phyloP scores from a whole-genome alignment of 2,329 filamentous ascomycete genomes.

The Fusarium staphyleae region DNA sequence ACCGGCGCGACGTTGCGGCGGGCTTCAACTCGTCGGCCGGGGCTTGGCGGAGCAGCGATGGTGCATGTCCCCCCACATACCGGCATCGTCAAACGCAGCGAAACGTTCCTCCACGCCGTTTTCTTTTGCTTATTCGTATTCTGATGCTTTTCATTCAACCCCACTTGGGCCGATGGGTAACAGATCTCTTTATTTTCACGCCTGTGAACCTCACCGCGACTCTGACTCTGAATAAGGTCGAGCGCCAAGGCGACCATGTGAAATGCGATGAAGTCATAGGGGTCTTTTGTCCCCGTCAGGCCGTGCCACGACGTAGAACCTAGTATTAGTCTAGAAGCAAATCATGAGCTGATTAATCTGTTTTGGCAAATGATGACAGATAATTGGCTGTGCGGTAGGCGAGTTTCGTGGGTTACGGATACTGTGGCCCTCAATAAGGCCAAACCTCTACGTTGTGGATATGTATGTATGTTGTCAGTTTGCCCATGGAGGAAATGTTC shows the following conservation, averaged over 20 bases:
- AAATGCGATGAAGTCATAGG: slow-evolving; percentile 43
- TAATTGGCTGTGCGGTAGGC: background rate
- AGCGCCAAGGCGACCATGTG: slow-evolving; percentile 14
- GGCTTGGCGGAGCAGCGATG: slow-evolving; percentile 28
- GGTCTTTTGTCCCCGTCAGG: slow-evolving; percentile 34
- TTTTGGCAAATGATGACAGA: slow-evolving; percentile 5
- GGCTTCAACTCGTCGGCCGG: slow-evolving; percentile 25
- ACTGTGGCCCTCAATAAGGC: slow-evolving; percentile 11
- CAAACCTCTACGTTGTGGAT: slow-evolving; percentile 8
- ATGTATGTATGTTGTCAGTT: background rate
- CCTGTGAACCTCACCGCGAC: slow-evolving; percentile 33
- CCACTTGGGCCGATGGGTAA: slow-evolving; percentile 13
- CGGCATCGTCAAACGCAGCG: background rate
- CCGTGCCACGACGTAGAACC: slow-evolving; percentile 6
- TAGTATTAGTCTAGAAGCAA: slow-evolving; percentile 4
- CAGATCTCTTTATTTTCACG: slow-evolving; percentile 31
- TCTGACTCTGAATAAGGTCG: slow-evolving; percentile 22
- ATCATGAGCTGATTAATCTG: slow-evolving; percentile 8
- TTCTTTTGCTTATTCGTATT: slow-evolving; percentile 30
- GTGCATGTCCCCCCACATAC: slow-evolving; percentile 20
- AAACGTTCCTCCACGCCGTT: background rate
- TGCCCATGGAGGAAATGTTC: slow-evolving; percentile 18
- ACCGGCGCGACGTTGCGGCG: slow-evolving; percentile 33
- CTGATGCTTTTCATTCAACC: slow-evolving; percentile 31
- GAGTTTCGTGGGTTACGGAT: background rate